Evolutionary conservation across 2,329 filamentous ascomycete species (phyloP).

Genomic region (Cryoendolithus antarcticus): DNA sequence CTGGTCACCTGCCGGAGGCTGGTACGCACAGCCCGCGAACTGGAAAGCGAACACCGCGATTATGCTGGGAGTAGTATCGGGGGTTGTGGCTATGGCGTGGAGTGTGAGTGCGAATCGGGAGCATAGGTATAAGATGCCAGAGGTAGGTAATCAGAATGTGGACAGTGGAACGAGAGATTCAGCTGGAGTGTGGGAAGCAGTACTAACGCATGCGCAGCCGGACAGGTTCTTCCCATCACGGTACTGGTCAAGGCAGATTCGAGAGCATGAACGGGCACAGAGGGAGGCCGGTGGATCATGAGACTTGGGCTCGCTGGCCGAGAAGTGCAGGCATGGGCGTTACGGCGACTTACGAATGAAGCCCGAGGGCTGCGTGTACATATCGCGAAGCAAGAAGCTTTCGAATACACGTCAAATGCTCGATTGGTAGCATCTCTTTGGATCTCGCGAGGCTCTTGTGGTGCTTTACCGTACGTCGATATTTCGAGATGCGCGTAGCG

Average conservation of each 20-base stretch:
- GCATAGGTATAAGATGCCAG: slow-evolving; percentile 61
- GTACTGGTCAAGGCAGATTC: slow-evolving; percentile 64
- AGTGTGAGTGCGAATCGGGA: slow-evolving; percentile 61
- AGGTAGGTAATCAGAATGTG: slow-evolving; percentile 21
- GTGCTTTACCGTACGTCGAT: no score
- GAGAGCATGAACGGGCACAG: slow-evolving; percentile 51
- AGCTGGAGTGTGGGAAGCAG: neutral
- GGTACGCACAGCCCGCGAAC: slow-evolving; percentile 90
- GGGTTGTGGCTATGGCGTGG: slow-evolving; percentile 57
- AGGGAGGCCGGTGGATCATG: slow-evolving; percentile 15
- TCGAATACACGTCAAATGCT: no score
- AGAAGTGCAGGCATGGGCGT: no score
- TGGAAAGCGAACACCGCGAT: slow-evolving; percentile 87
- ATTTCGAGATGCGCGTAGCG: no score
- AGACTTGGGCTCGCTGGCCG: no score
- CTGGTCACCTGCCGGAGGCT: slow-evolving; percentile 96
- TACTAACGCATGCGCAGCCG: slow-evolving; percentile 26
- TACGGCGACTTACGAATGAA: no score
- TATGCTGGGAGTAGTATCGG: slow-evolving; percentile 54
- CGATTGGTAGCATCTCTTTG: no score
- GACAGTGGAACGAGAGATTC: neutral
- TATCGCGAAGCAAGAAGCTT: no score
- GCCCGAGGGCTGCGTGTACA: no score
- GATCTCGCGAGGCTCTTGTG: no score
- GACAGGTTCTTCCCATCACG: slow-evolving; percentile 73